Evolutionary conservation across 352 stramenopile species (phyloP).

Genomic region (Ophiocytium majus): DNA sequence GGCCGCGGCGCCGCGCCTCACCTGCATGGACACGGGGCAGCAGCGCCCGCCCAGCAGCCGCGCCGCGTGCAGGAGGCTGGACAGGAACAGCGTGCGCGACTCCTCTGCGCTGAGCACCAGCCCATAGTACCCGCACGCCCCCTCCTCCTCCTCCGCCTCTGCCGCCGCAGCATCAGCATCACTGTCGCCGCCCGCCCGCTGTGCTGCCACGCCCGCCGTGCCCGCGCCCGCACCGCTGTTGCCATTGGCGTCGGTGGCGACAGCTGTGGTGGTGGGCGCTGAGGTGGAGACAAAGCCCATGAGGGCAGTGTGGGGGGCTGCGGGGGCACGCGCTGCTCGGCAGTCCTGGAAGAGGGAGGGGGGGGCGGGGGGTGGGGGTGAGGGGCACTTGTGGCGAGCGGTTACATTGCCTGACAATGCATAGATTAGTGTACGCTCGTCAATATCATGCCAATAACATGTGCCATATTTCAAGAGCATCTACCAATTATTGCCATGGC

Average conservation of each 20-base stretch:
- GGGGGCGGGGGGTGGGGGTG: no score
- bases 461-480: no score
- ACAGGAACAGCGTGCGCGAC: not conserved
- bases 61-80: not conserved
- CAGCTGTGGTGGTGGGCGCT: no score
- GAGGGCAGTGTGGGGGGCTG: not conserved
- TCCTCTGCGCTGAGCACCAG: not conserved
- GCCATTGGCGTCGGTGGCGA: not conserved
- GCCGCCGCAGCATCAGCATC: not conserved
- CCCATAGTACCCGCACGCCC: not conserved
- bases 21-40: not conserved
- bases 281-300: not conserved
- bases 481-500: no score
- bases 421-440: no score
- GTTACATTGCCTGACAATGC: no score
- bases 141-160: not conserved
- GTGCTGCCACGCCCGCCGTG: no score
- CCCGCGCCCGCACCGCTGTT: no score
- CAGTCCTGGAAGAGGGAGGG: not conserved
- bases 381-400: no score
- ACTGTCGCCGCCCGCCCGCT: not conserved
- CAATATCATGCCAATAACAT: no score
- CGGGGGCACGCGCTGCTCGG: no score
- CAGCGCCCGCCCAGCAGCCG: not conserved
- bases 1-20: no score